Base-by-base conservation (phyloP, 73 alveolate genomes). In the Paramecium caudatum region DNA sequence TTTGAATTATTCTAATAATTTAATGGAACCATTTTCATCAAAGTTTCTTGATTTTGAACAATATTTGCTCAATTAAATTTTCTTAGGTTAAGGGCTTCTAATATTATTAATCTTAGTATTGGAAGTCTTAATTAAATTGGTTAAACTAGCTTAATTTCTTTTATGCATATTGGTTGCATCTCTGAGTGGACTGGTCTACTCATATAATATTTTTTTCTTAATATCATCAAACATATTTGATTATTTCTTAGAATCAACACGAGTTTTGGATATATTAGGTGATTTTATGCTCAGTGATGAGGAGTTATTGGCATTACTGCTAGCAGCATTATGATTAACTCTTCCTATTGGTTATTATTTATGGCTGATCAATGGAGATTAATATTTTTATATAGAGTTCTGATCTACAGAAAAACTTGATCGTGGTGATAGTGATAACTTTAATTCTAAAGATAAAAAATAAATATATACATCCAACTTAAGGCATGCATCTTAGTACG, bases 141-240 rank as follows among this genome's bases (percentile, higher is more conserved):
- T 74, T 12, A 74, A 41, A 17, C 69, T 41, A 21, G 30, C 23
- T 45, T 74, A 15, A 45, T 41, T 45, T 9, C 68, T 74, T 41
- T 21, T 37, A 27, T 23, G 80, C 46, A 32, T 33, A 36, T 65
- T 65, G n/a, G 70, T 74, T 36, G 88, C 88, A 41, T 74, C 88
- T 41, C 88, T 37, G 17, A 74, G n/a, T 15, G 88, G 88, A 74
- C 88, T 74, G 12, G 80, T 55, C 43, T 74, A 43, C 19, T 74
- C 88, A 45, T 27, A 41, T 15, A 74, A 34, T 9, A 41, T 74
- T 6, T 74, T 74, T 41, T 43, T 74, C 55, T 41, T 74, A 2
- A 74, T 74, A 41, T 74, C 88, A 39, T 74, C 88, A 45, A 74
- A 74, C 3, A 74, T 23, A 17, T n/a, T 74, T 19, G 19, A 27